Evolutionary conservation across 208 protist species (phyloP), one percentile per base, ranked within the genome.

Genomic region (Jaenimonas drosophilae): DNA sequence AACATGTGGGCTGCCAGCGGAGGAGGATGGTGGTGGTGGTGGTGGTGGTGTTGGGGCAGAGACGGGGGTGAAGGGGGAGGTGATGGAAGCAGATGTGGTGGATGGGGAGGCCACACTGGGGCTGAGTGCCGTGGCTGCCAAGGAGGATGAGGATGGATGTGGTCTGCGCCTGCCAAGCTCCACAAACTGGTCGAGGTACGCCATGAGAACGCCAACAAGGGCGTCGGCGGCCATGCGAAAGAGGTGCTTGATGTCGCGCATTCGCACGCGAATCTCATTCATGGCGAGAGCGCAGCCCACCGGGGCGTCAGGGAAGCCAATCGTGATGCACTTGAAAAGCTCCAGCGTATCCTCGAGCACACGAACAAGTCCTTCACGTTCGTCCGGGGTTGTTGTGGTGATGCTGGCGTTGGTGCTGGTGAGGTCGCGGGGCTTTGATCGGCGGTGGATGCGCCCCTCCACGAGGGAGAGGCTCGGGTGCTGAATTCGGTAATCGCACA

Each of bases 331-430:
- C 44, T 60, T 64, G 29, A 75, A 40, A 36, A 75, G 46, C 38
- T 75, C 51, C 42, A 75, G 53, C 17, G 61, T 64, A 38, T 57
- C 53, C 20, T 57, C 34, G 11, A 59, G 46, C 37, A 68, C 9
- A 3, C 3, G 3, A 21, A 33, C 25, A 14, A 61, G 21, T 4
- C 48, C 36, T 7, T 21, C 6, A 7, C 37, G 37, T 7, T 42
- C 37, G n/a, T 20, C 23, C 9, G 37, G 37, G 7, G 23, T 11
- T 7, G 9, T 6, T 25, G 23, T 11, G 7, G 23, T 11, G 31
- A 9, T 34, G 31, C 11, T 16, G 14, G 31, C 11, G 11, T 14
- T 9, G 9, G 37, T 42, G 6, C 9, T 6, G 16, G 23, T 25
- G n/a, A 42, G 14, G 11, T 42, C 37, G 16, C 19, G 14, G 37